These are phyloP conservation scores for Suhomyces vadensis DNA, from an alignment of 805 yeast genomes.

Conservation along the genomic window DNA sequence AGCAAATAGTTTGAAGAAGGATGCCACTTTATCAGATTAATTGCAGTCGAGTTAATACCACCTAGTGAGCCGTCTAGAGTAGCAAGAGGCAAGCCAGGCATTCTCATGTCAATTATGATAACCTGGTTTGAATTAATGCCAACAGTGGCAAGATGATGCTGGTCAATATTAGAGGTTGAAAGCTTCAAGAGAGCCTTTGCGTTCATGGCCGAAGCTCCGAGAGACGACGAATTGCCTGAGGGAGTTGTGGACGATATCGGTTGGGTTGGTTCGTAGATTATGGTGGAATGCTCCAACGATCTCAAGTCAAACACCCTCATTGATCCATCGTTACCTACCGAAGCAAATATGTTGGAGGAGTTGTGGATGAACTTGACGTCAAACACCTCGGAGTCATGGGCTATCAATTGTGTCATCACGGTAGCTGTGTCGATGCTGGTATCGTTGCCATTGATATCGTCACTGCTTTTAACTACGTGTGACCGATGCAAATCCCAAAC, in stretches of 20 bases:
- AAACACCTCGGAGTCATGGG: slow-evolving; percentile 93
- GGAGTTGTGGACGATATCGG: slow-evolving; percentile 11
- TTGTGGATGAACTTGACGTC: slow-evolving; percentile 84
- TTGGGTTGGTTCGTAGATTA: slow-evolving; percentile 78
- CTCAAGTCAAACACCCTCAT: slow-evolving; percentile 90
- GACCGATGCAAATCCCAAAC: slow-evolving; percentile 76
- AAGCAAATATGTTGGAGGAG: slow-evolving; percentile 76
- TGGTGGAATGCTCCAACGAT: slow-evolving; percentile 88
- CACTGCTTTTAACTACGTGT: slow-evolving; percentile 10
- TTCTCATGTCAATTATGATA: slow-evolving; percentile 76
- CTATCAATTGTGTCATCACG: slow-evolving; percentile 91
- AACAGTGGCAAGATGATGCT: slow-evolving; percentile 80
- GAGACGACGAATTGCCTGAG: slow-evolving; percentile 6
- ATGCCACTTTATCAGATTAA: slow-evolving; percentile 83
- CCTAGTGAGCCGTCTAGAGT: slow-evolving; percentile 57
- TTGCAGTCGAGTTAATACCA: slow-evolving; percentile 54
- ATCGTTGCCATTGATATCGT: slow-evolving; percentile 1
- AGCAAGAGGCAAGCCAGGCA: slow-evolving; percentile 81
- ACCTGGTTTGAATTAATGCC: slow-evolving; percentile 69
- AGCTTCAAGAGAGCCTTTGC: slow-evolving; percentile 69
- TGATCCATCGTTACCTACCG: slow-evolving; percentile 95
- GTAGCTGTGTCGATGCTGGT: slow-evolving; percentile 45
- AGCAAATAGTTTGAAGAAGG: slow-evolving; percentile 65
- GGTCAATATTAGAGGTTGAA: slow-evolving; percentile 76
- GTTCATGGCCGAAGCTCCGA: slow-evolving; percentile 15